Base-by-base conservation (phyloP, 1,284 basidiomycete genomes). In the Leccinum laetum region DNA sequence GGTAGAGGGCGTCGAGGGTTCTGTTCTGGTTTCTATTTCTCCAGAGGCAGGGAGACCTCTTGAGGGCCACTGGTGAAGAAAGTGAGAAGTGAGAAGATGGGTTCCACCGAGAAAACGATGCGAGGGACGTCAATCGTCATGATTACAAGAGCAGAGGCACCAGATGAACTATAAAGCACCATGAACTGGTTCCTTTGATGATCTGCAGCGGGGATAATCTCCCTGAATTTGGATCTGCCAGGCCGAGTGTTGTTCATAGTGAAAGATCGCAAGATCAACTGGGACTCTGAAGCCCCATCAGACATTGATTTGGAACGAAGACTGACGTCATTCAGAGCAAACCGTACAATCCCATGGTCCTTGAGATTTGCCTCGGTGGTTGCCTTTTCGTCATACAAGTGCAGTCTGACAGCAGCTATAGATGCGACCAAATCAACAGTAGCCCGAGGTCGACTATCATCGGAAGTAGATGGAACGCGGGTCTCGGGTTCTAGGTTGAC, bases 151-250 rank as follows among this genome's bases (percentile, higher is more conserved):
- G 92, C 83, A 39, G 89, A 83, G 2, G 88, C 86, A 26, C 86
- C 87, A 7, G 94, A 85, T 70, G 86, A 86, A 4, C 94, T 93
- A 76, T 94, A 99, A 64, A 96, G 86, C 57, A 99, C 78, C 93
- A 98, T 98, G 74, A 99, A 92, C 72, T 97, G 98, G 71, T 98
- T 95, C 35, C 95, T 88, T 68, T 93, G 88, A 73, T 98, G 94
- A 67, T 90, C 85, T 35, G 94, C 92, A 13, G 95, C 91, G 1
- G 98, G 98, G 66, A 99, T 93, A 65, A 99, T 96, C 75, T 99
- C 97, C 58, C 97, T 86, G 82, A 97, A 99, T 72, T 89, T 92
- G 18, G 94, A 93, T 64, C 83, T 84, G 7, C 94, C 93, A 0
- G 92, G 86, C 58, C 92, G 84, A 5, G 92, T 99, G 75, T 97